Conservation (phyloP, 345 rosid genomes). For the Euphorbia pulcherrima region DNA sequence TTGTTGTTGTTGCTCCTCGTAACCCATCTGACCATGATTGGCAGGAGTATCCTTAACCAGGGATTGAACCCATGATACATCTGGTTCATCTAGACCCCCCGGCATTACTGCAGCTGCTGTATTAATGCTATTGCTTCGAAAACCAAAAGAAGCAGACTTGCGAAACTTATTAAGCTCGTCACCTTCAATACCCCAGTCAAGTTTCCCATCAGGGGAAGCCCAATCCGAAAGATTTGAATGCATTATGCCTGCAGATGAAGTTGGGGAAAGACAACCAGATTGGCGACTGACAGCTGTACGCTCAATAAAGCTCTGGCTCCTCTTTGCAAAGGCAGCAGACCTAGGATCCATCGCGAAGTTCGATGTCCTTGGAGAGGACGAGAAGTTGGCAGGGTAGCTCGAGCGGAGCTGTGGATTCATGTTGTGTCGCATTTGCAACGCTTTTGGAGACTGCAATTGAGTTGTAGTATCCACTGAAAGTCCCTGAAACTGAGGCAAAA, state of each 20-base stretch:
- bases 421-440: conserved; percentile 44
- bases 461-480: conserved; percentile 32
- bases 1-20: conserved; percentile 37
- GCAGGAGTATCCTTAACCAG: conserved; percentile 51
- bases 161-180: conserved; percentile 68
- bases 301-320: conserved; percentile 74
- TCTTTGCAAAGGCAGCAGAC: conserved; percentile 56
- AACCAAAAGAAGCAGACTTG: conserved; percentile 64
- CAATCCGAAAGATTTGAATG: conserved; percentile 46
- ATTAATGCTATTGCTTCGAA: conserved; percentile 37
- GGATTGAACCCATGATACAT: conserved; percentile 73
- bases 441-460: conserved; percentile 40
- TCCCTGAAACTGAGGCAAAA: conserved; percentile 43
- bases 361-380: conserved; percentile 49
- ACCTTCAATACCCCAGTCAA: conserved; percentile 74
- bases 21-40: conserved; percentile 24
- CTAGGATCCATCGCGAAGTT: conserved; percentile 47
- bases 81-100: conserved; percentile 49
- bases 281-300: conserved; percentile 41
- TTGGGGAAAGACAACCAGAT: conserved; percentile 36
- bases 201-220: conserved; percentile 75
- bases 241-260: conserved; percentile 30
- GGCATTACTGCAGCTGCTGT: conserved; percentile 17
- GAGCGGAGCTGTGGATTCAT: conserved; percentile 48
- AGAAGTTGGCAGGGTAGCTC: conserved; percentile 41